Percentiles rank a stretch among this genome's conserved stretches.
Conservation (phyloP, 805 yeast genomes). For the Lachancea cidri region DNA sequence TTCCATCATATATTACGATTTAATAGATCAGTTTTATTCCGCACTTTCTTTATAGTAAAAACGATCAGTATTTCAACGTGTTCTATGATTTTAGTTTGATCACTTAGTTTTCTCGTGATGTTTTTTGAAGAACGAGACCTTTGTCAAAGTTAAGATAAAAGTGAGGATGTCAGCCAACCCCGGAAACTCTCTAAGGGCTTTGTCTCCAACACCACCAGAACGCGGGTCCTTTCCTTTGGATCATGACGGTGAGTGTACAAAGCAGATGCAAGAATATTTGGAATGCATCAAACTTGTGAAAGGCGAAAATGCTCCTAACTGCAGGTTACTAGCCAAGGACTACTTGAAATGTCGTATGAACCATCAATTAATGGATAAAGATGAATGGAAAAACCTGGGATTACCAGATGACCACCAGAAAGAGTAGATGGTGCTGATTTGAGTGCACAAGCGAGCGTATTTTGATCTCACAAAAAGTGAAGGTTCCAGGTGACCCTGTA, state of each 20-base stretch:
- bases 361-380: conserved; percentile 54
- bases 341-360: conserved; percentile 90
- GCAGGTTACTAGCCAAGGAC: conserved; percentile 75
- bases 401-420: conserved; percentile 46
- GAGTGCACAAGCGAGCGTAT: no score
- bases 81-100: neutral
- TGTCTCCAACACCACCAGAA: conserved; percentile 90
- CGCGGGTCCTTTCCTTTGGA: conserved; percentile 95
- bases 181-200: conserved; percentile 42
- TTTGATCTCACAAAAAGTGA: no score
- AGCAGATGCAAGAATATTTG: conserved; percentile 68
- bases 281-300: conserved; percentile 71
- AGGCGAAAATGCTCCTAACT: conserved; percentile 87
- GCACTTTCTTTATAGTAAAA: no score
- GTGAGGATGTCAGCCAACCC: conserved; percentile 36
- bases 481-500: no score
- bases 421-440: no score
- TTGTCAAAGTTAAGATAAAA: no score
- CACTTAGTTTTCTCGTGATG: neutral
- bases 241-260: conserved; percentile 78
- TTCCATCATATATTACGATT: neutral
- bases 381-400: conserved; percentile 58
- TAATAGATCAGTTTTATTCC: neutral
- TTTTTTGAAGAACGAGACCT: no score
- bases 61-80: neutral